Conservation (phyloP, 1,139 yeast species). For the Hansenula sp. region DNA sequence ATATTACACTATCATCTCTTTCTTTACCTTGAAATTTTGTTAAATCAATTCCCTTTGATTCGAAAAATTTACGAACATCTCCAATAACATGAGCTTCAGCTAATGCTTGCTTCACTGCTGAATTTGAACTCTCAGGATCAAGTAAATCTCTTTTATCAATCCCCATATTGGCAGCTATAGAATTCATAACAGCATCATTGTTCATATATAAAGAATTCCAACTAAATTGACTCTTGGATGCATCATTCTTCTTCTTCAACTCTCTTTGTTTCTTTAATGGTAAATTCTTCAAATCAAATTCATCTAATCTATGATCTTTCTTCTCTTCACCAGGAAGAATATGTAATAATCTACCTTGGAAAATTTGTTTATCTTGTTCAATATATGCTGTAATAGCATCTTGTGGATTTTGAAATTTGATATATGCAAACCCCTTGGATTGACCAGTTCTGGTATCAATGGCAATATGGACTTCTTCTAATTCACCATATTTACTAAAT, state of each 20-base stretch:
- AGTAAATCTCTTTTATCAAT: constrained; percentile 76
- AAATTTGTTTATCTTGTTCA: constrained; percentile 78
- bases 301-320: constrained; percentile 77
- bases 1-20: constrained; percentile 74
- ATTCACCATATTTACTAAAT: constrained; percentile 38
- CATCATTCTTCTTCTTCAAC: constrained; percentile 76
- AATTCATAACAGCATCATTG: constrained; percentile 85
- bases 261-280: constrained; percentile 91
- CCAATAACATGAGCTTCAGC: constrained; percentile 97
- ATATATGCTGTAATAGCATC: constrained; percentile 76
- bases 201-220: constrained; percentile 95
- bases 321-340: constrained; percentile 82
- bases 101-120: constrained; percentile 96
- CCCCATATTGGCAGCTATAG: constrained; percentile 84
- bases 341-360: constrained; percentile 91
- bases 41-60: constrained; percentile 79
- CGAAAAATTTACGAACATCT: constrained; percentile 84
- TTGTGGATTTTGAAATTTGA: constrained; percentile 59
- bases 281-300: constrained; percentile 81
- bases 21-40: constrained; percentile 63
- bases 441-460: constrained; percentile 85
- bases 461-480: constrained; percentile 86
- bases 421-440: constrained; percentile 91
- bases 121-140: constrained; percentile 80
- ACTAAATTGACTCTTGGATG: constrained; percentile 79